Percentiles rank a stretch among this genome's conserved stretches.
Evolutionary conservation across 352 stramenopile genomes (phyloP).

Genomic region (Phytophthora idaei): DNA sequence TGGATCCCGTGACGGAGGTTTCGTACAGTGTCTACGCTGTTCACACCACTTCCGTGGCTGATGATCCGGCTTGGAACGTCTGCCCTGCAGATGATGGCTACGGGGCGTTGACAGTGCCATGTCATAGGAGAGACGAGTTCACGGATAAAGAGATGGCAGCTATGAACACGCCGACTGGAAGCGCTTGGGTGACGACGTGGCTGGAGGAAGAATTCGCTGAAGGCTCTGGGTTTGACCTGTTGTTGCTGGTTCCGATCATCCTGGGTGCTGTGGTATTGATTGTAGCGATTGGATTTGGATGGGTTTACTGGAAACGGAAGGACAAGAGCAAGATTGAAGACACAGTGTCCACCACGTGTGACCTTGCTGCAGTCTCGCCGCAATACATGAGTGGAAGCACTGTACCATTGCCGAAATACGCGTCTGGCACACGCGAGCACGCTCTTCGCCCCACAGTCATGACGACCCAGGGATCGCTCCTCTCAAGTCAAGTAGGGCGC

Average conservation of each 20-base stretch:
- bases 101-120: slow-evolving; percentile 24
- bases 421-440: slow-evolving; percentile 6
- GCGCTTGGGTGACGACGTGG: slow-evolving; percentile 29
- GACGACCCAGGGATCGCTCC: slow-evolving; percentile 15
- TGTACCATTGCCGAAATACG: slow-evolving; percentile 33
- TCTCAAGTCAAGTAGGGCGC: slow-evolving; percentile 2
- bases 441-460: slow-evolving; percentile 13
- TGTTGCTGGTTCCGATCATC: slow-evolving; percentile 25
- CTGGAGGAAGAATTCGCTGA: slow-evolving; percentile 21
- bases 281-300: neutral
- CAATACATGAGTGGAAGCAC: slow-evolving; percentile 30
- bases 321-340: neutral
- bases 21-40: slow-evolving; percentile 34
- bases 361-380: slow-evolving; percentile 16
- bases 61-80: slow-evolving; percentile 27
- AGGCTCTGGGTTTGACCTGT: slow-evolving; percentile 12
- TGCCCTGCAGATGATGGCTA: slow-evolving; percentile 20
- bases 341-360: slow-evolving; percentile 7
- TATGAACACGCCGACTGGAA: slow-evolving; percentile 25
- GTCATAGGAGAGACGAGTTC: slow-evolving; percentile 27
- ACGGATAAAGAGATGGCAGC: slow-evolving; percentile 17
- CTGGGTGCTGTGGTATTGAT: slow-evolving; percentile 9
- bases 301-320: slow-evolving; percentile 5
- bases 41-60: slow-evolving; percentile 20
- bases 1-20: slow-evolving; percentile 18